Percentiles rank a stretch among this genome's conserved stretches.
Evolutionary conservation across 176 grass and related monocot genomes (phyloP).

Genomic region (Stipa capillata): DNA sequence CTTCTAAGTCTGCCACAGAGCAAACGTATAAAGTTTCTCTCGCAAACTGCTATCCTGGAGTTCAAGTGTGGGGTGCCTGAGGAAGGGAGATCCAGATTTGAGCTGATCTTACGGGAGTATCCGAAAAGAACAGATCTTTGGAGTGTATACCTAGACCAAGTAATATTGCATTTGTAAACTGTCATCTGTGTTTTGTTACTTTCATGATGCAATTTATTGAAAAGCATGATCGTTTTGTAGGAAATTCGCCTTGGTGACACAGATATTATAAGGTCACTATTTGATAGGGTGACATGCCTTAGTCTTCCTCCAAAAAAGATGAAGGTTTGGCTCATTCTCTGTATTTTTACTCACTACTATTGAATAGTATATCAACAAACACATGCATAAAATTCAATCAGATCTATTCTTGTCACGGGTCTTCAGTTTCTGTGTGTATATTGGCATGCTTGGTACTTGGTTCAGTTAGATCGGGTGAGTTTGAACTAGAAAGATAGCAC

Average conservation of each 20-base stretch:
- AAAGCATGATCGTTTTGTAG: conserved; percentile 24
- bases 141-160: conserved; percentile 97
- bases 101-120: conserved; percentile 76
- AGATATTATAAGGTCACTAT: conserved; percentile 63
- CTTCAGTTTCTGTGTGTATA: not conserved
- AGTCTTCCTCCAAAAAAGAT: conserved; percentile 95
- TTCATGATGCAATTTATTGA: conserved; percentile 12
- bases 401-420: not conserved
- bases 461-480: not conserved
- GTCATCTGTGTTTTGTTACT: conserved; percentile 9
- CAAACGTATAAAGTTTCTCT: conserved; percentile 82
- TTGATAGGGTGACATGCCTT: conserved; percentile 76
- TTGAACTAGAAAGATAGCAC: not conserved
- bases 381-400: not conserved
- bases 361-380: not conserved
- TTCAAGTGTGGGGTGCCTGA: conserved; percentile 77
- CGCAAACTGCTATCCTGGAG: conserved; percentile 76
- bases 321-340: conserved; percentile 45
- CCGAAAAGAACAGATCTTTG: conserved; percentile 93
- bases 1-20: conserved; percentile 74
- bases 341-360: not conserved
- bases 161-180: conserved; percentile 30
- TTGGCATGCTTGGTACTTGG: not conserved
- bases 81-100: conserved; percentile 88
- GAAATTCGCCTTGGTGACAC: conserved; percentile 69